Conservation (phyloP, 306 rosid genomes). For the Boehmeria nivea region DNA sequence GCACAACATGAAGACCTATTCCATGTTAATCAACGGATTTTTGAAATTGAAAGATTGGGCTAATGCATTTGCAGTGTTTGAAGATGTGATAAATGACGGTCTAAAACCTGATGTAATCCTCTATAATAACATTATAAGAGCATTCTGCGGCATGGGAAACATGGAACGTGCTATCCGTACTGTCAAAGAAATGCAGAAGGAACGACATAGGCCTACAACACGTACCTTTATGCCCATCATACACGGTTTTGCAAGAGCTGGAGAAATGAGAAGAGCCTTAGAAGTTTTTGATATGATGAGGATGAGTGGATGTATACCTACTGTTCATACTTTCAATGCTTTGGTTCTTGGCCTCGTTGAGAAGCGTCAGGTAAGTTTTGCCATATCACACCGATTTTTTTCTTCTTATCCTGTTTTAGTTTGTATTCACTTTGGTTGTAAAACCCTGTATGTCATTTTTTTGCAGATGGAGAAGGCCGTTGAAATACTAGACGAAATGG, state of each 20-base stretch:
- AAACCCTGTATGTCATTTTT: slow-evolving; percentile 16
- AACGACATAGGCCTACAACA: slow-evolving; percentile 74
- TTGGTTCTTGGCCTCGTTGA: slow-evolving; percentile 92
- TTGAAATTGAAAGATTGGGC: slow-evolving; percentile 95
- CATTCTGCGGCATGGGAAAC: slow-evolving; percentile 94
- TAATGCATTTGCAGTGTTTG: slow-evolving; percentile 80
- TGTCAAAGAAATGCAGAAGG: slow-evolving; percentile 81
- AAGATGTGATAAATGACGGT: slow-evolving; percentile 71
- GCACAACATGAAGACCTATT: slow-evolving; percentile 93
- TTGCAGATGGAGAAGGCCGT: slow-evolving; percentile 84
- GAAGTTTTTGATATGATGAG: slow-evolving; percentile 94
- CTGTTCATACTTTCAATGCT: slow-evolving; percentile 93
- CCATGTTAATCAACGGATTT: slow-evolving; percentile 92
- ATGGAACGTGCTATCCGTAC: slow-evolving; percentile 79
- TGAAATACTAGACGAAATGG: slow-evolving; percentile 78
- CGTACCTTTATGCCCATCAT: slow-evolving; percentile 92
- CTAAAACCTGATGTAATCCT: slow-evolving; percentile 84
- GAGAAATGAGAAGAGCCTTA: slow-evolving; percentile 69
- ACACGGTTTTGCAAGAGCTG: slow-evolving; percentile 84
- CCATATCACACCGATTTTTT: slow-evolving; percentile 1
- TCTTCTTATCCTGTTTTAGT: background rate
- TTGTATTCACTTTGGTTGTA: background rate
- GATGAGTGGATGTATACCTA: slow-evolving; percentile 88
- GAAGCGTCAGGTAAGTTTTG: slow-evolving; percentile 70
- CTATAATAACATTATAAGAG: slow-evolving; percentile 74